Conservation (phyloP, 768 basidiomycete genomes). For the Mycena olivaceomarginata region DNA sequence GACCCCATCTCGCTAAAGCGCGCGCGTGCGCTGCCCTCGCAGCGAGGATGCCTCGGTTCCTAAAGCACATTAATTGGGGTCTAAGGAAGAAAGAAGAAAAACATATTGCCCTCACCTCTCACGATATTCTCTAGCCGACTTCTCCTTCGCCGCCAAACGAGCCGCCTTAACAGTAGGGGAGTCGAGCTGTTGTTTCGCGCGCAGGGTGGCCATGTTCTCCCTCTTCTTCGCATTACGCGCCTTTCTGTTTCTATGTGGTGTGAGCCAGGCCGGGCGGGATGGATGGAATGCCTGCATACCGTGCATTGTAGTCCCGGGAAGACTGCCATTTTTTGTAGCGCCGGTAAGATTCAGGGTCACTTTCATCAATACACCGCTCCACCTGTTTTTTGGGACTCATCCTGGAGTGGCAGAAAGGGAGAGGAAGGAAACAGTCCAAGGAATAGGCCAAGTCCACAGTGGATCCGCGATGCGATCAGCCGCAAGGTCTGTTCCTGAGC, state of each 20-base stretch:
- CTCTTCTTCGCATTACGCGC: not conserved
- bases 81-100: not conserved
- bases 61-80: too few relatives aligned
- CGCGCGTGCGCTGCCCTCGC: not conserved
- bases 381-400: too few relatives aligned
- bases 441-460: too few relatives aligned
- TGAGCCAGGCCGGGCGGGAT: too few relatives aligned
- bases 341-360: not conserved
- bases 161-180: not conserved
- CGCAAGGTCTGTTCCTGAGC: too few relatives aligned
- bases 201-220: not conserved
- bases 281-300: not conserved
- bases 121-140: not conserved
- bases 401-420: too few relatives aligned
- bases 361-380: not conserved
- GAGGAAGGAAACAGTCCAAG: too few relatives aligned
- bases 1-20: too few relatives aligned
- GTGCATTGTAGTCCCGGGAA: not conserved
- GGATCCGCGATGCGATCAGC: too few relatives aligned
- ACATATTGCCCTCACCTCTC: not conserved
- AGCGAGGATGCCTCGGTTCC: not conserved
- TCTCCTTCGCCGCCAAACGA: not conserved
- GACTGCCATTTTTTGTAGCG: slow-evolving; percentile 2
- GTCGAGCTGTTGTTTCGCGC: not conserved
- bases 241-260: not conserved